Percentiles rank a stretch among this genome's conserved stretches.
Evolutionary conservation across 2,329 filamentous ascomycete species (phyloP).

Genomic region (Albifimbria verrucaria): DNA sequence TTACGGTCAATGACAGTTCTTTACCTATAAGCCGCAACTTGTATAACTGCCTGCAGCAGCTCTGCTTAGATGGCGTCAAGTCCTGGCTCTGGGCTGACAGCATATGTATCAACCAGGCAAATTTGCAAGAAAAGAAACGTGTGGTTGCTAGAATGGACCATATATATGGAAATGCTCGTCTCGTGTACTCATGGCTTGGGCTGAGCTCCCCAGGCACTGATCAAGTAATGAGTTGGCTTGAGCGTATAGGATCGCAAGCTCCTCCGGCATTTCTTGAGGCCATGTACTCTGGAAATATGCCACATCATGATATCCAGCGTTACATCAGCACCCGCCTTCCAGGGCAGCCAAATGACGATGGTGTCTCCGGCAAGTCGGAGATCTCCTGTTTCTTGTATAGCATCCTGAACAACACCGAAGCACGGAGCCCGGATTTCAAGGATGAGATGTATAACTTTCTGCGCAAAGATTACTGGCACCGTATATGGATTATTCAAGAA

Average conservation of each 20-base stretch:
- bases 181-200: constrained; percentile 17
- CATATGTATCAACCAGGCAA: constrained; percentile 16
- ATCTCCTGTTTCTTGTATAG: neutral
- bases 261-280: neutral
- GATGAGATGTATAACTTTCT: constrained; percentile 5
- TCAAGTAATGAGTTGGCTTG: constrained; percentile 8
- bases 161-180: constrained; percentile 11
- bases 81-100: constrained; percentile 19
- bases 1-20: constrained; percentile 3
- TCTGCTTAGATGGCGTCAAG: neutral
- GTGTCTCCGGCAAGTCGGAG: neutral
- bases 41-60: constrained; percentile 8
- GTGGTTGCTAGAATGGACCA: constrained; percentile 14
- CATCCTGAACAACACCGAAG: neutral
- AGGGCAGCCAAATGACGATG: neutral
- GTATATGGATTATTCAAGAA: constrained; percentile 8
- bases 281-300: neutral
- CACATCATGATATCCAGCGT: neutral
- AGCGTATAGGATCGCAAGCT: constrained; percentile 5
- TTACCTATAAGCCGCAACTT: constrained; percentile 9
- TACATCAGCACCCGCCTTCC: neutral
- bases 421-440: neutral
- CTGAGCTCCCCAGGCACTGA: constrained; percentile 2
- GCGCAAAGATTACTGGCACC: constrained; percentile 7
- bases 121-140: constrained; percentile 13